A percentile compares a stretch with the other conserved stretches of the same genome.
Conservation (phyloP, 2,329 filamentous ascomycete genomes). For the Colletotrichum aenigma region DNA sequence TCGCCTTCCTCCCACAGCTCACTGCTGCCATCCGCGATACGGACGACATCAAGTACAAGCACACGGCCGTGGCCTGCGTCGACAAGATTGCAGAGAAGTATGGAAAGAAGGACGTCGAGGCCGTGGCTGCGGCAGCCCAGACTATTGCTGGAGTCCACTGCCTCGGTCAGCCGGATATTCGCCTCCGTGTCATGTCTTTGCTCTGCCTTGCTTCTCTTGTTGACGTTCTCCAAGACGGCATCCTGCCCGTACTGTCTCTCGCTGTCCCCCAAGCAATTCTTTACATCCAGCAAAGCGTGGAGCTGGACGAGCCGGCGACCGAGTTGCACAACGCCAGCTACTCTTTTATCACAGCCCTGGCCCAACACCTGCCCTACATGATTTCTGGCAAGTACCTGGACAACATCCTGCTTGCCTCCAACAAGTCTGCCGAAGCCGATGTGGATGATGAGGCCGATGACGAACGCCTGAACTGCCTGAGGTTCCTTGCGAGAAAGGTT, state of each 20-base stretch:
- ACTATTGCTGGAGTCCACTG: constrained; percentile 79
- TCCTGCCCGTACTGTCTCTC: constrained; percentile 81
- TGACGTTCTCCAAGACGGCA: constrained; percentile 84
- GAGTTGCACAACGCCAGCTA: constrained; percentile 84
- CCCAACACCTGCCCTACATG: constrained; percentile 89
- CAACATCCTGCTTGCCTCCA: constrained; percentile 73
- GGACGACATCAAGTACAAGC: constrained; percentile 75
- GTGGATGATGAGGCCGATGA: constrained; percentile 67
- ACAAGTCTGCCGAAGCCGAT: constrained; percentile 67
- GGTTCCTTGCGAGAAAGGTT: constrained; percentile 76
- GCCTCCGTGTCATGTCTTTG: constrained; percentile 81
- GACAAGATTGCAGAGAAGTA: constrained; percentile 95
- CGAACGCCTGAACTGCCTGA: constrained; percentile 71
- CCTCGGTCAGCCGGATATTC: constrained; percentile 74
- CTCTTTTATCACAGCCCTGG: constrained; percentile 77
- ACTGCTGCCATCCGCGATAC: constrained; percentile 78
- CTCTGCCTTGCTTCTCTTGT: constrained; percentile 88
- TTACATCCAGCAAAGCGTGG: constrained; percentile 71
- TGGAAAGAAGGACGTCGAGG: constrained; percentile 85
- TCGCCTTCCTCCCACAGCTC: constrained; percentile 81
- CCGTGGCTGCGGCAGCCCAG: constrained; percentile 75
- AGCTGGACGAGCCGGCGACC: constrained; percentile 55
- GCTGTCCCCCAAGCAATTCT: constrained; percentile 74
- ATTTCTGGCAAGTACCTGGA: constrained; percentile 77
- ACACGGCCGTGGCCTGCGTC: constrained; percentile 86